Evolutionary conservation across 2,329 filamentous ascomycete species (phyloP).

Genomic region (Scleromitrula shiraiana): DNA sequence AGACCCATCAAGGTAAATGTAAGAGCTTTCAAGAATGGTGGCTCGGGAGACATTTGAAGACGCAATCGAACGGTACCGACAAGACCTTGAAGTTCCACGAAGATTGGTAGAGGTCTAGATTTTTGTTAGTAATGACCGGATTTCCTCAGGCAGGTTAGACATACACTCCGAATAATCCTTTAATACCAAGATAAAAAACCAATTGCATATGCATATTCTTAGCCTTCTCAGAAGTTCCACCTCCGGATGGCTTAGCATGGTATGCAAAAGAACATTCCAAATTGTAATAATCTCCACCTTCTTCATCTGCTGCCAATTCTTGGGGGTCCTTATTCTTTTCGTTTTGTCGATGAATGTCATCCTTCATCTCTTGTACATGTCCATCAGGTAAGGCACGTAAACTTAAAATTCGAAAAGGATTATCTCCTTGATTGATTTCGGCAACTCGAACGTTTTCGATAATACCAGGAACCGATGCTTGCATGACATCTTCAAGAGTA

Average conservation of each 20-base stretch:
- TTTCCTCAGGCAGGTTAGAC: neutral
- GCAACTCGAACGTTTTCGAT: constrained; percentile 94
- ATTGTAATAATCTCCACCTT: constrained; percentile 89
- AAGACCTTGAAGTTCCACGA: constrained; percentile 81
- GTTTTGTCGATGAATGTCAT: constrained; percentile 71
- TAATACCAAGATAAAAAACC: constrained; percentile 76
- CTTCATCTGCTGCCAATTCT: constrained; percentile 80
- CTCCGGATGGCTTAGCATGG: constrained; percentile 69
- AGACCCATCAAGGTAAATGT: constrained; percentile 93
- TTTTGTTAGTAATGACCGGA: neutral
- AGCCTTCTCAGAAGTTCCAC: constrained; percentile 69
- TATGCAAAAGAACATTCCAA: constrained; percentile 87
- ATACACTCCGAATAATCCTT: constrained; percentile 27
- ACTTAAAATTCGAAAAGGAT: constrained; percentile 81
- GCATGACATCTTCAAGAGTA: constrained; percentile 92
- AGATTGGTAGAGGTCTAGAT: constrained; percentile 18
- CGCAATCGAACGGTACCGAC: constrained; percentile 80
- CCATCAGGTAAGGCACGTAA: constrained; percentile 76
- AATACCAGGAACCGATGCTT: constrained; percentile 81
- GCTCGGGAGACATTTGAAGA: constrained; percentile 78
- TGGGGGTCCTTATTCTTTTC: constrained; percentile 76
- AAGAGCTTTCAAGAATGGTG: constrained; percentile 84
- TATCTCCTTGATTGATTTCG: constrained; percentile 89
- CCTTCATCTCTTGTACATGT: constrained; percentile 74
- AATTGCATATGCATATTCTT: constrained; percentile 97